Evolutionary conservation across 1,139 yeast species (phyloP).

Genomic region (Kodamaea alishanica): DNA sequence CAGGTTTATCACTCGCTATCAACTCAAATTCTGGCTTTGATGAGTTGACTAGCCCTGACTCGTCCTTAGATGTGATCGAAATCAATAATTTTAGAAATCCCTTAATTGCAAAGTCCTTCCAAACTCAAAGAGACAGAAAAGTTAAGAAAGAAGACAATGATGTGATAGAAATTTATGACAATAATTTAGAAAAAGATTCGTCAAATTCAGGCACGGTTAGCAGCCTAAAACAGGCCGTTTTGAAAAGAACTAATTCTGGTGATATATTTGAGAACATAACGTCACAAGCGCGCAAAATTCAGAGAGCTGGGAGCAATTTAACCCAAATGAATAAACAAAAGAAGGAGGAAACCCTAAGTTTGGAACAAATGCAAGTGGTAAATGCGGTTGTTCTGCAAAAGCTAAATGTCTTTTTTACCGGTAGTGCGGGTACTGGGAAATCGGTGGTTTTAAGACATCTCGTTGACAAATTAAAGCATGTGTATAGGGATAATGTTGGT

Average conservation of each 20-base stretch:
- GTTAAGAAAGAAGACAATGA: not conserved
- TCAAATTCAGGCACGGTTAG: not conserved
- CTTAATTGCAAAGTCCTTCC: slow-evolving; percentile 9
- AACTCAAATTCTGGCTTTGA: slow-evolving; percentile 13
- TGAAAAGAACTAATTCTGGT: slow-evolving; percentile 4
- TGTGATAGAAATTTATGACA: not conserved
- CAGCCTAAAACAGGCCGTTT: not conserved
- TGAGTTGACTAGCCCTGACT: slow-evolving; percentile 15
- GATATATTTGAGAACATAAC: slow-evolving; percentile 5
- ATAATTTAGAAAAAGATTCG: not conserved
- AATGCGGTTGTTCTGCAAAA: slow-evolving; percentile 57
- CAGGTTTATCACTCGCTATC: slow-evolving; percentile 7
- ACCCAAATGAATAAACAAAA: slow-evolving; percentile 2
- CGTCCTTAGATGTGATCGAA: slow-evolving; percentile 15
- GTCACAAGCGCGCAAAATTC: slow-evolving; percentile 23
- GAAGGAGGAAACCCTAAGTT: slow-evolving; percentile 20
- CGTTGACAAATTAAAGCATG: slow-evolving; percentile 41
- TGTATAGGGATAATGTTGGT: slow-evolving; percentile 48
- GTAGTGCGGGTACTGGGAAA: slow-evolving; percentile 85
- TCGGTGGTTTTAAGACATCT: slow-evolving; percentile 67
- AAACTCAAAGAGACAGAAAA: not conserved
- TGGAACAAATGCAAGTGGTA: slow-evolving; percentile 70
- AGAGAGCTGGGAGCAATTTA: slow-evolving; percentile 6
- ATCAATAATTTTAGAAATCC: slow-evolving; percentile 16
- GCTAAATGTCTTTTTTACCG: slow-evolving; percentile 64